Conservation (phyloP, 2,329 filamentous ascomycete genomes). For the Phoma sp. region DNA sequence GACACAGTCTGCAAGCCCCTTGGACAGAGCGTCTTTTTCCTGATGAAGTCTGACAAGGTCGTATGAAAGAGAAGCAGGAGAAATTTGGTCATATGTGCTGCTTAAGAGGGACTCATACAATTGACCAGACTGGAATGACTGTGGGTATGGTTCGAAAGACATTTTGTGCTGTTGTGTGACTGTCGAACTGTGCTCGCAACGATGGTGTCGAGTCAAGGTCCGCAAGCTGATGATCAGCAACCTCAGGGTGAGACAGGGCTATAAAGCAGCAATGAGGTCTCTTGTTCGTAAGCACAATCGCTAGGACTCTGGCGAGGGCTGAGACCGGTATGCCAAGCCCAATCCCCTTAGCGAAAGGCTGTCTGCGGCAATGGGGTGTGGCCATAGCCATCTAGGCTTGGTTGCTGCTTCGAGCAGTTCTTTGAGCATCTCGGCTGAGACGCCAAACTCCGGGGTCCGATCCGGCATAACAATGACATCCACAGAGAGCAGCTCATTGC, state of each 20-base stretch:
- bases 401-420: background rate
- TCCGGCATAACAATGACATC: background rate
- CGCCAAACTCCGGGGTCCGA: background rate
- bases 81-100: background rate
- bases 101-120: background rate
- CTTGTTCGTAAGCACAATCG: background rate
- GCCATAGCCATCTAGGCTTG: constrained; percentile 6
- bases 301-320: background rate
- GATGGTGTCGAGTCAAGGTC: background rate
- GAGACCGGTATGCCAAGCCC: background rate
- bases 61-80: background rate
- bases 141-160: background rate
- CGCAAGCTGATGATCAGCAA: background rate
- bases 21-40: constrained; percentile 35
- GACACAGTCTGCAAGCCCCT: constrained; percentile 39
- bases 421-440: background rate
- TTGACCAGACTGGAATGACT: background rate
- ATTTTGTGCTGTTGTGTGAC: background rate
- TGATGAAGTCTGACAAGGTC: constrained; percentile 19
- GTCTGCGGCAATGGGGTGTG: background rate
- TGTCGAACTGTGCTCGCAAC: background rate
- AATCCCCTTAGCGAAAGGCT: constrained; percentile 2
- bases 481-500: background rate
- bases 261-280: constrained; percentile 3
- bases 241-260: constrained; percentile 8